A percentile compares a stretch with the other conserved stretches of the same genome.
phyloP scores from a whole-genome alignment of 495 filamentous ascomycete species.

The Gamarada debralockiae region DNA sequence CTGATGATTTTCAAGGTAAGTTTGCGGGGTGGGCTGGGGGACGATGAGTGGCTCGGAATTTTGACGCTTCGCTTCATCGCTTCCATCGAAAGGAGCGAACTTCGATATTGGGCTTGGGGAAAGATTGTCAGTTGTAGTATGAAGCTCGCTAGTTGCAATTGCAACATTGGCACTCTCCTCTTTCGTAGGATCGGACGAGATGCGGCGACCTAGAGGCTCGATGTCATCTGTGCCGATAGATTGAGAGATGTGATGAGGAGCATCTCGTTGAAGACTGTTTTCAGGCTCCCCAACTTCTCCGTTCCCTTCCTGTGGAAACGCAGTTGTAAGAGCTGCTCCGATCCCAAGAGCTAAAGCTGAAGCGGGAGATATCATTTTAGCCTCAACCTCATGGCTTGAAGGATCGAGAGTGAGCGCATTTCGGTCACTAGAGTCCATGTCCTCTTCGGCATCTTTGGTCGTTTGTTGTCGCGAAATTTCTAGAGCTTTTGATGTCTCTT shows the following conservation, averaged over 20 bases:
- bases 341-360: neutral
- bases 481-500: neutral
- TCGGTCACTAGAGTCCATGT: neutral
- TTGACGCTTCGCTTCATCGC: neutral
- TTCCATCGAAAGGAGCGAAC: conserved; percentile 11
- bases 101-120: neutral
- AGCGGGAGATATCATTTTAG: neutral
- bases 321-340: neutral
- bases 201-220: no score
- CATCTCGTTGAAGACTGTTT: no score
- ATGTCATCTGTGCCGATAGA: no score
- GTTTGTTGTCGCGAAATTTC: neutral
- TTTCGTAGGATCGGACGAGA: no score
- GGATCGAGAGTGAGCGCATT: neutral
- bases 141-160: no score
- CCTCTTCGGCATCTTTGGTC: neutral
- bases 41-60: neutral
- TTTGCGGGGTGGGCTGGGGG: no score
- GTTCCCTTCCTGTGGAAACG: neutral
- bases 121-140: no score
- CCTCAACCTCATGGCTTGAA: neutral
- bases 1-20: no score
- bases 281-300: no score
- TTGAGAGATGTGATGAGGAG: no score
- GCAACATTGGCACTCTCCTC: no score